phyloP scores from a whole-genome alignment of 768 basidiomycete species.

The Suillus hirtellus region DNA sequence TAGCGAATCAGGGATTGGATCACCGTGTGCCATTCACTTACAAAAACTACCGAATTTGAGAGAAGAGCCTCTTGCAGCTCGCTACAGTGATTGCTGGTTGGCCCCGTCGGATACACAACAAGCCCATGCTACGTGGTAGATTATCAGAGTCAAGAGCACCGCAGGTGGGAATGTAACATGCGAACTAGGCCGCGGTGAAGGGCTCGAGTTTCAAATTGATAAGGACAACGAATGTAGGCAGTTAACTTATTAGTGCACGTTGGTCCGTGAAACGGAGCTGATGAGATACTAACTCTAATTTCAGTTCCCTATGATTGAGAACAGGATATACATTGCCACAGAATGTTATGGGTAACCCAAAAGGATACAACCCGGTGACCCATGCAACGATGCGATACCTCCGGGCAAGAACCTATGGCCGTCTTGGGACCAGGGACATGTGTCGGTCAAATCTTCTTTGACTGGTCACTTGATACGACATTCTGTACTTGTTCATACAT shows the following conservation, averaged over 20 bases:
- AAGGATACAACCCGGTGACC: not conserved
- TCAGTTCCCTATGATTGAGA: not conserved
- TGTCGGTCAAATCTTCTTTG: constrained; percentile 8
- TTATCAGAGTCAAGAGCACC: not conserved
- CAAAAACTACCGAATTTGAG: not conserved
- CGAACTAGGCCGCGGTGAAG: not conserved
- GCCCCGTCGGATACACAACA: not conserved
- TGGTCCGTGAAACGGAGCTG: not conserved
- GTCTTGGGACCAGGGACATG: not conserved
- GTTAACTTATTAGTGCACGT: not conserved
- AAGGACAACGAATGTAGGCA: not conserved
- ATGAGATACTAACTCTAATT: not conserved
- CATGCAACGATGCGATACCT: not conserved
- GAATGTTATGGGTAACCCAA: not conserved
- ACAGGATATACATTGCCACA: not conserved
- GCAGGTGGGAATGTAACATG: not conserved
- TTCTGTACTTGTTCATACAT: constrained; percentile 59
- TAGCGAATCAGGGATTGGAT: not conserved
- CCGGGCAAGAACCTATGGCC: not conserved
- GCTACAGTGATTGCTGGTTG: not conserved
- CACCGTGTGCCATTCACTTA: not conserved
- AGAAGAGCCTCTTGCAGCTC: not conserved
- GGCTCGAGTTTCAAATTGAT: not conserved
- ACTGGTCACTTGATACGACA: constrained; percentile 22
- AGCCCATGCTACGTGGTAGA: not conserved